Evolutionary conservation across 2,329 filamentous ascomycete genomes (phyloP).

Genomic region (Ophiostoma piceae): DNA sequence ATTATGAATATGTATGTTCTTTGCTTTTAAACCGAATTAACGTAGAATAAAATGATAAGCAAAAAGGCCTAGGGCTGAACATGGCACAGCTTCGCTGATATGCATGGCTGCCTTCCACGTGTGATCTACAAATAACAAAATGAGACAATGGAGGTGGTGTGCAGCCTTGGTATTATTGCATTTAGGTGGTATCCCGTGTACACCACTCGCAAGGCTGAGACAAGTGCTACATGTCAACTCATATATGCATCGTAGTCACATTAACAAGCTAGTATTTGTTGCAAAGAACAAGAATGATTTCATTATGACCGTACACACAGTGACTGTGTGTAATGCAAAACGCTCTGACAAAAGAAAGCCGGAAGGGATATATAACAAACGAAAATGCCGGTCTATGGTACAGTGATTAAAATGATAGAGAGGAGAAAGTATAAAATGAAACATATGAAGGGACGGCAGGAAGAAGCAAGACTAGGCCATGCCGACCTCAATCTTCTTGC

Average conservation of each 20-base stretch:
- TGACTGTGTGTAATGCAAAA: background rate
- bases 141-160: background rate
- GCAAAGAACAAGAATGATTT: background rate
- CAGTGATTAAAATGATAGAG: background rate
- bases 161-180: no score
- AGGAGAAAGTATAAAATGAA: background rate
- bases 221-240: background rate
- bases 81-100: no score
- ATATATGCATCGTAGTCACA: background rate
- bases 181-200: background rate
- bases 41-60: no score
- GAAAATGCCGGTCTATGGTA: background rate
- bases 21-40: no score
- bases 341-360: background rate
- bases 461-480: background rate
- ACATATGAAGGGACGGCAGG: background rate
- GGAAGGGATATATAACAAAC: background rate
- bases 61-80: no score
- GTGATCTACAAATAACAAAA: background rate
- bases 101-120: background rate
- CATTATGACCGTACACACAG: background rate
- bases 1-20: no score
- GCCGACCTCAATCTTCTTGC: conserved; percentile 22
- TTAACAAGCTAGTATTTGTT: background rate
- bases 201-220: background rate